Percentiles rank a stretch among this genome's conserved stretches.
Conservation (phyloP, 805 yeast species). For the Torulaspora maleeae region DNA sequence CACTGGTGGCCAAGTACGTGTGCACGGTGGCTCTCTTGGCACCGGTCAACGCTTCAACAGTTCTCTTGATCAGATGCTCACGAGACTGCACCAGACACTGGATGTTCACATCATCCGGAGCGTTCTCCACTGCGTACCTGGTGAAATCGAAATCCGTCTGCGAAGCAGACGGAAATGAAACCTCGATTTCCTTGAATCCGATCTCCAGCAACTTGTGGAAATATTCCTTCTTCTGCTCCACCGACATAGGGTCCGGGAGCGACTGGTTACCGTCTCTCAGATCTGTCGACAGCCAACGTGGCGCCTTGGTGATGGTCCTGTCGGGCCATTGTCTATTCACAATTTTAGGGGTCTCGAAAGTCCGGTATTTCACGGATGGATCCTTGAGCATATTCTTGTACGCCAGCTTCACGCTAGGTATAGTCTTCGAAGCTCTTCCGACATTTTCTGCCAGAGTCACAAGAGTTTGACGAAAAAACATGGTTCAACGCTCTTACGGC, state of each 20-base stretch:
- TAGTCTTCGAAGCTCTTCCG: conserved; percentile 18
- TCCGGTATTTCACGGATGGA: conserved; percentile 58
- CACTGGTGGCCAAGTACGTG: conserved; percentile 72
- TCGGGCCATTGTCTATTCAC: conserved; percentile 71
- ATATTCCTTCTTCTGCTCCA: conserved; percentile 67
- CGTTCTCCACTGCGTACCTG: conserved; percentile 69
- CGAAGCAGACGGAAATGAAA: conserved; percentile 75
- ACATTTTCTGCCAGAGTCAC: conserved; percentile 21
- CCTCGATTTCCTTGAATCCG: conserved; percentile 80
- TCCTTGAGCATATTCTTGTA: conserved; percentile 59
- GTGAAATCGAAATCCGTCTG: conserved; percentile 82
- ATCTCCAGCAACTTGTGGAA: conserved; percentile 66
- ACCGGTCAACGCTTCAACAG: conserved; percentile 67
- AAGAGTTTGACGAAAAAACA: conserved; percentile 18
- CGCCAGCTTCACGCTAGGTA: conserved; percentile 34
- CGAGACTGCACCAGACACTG: conserved; percentile 76
- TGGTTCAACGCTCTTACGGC: not conserved
- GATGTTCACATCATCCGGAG: conserved; percentile 69
- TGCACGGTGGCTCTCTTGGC: conserved; percentile 71
- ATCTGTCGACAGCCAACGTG: conserved; percentile 78
- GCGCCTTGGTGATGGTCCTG: conserved; percentile 61
- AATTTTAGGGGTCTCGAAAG: conserved; percentile 51
- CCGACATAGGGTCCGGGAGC: conserved; percentile 77
- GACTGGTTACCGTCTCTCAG: conserved; percentile 80
- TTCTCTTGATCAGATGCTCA: conserved; percentile 66